Evolutionary conservation across 108 stramenopile genomes (phyloP), one percentile per base, ranked within the genome.

Genomic region (Conticribra weissflogii): DNA sequence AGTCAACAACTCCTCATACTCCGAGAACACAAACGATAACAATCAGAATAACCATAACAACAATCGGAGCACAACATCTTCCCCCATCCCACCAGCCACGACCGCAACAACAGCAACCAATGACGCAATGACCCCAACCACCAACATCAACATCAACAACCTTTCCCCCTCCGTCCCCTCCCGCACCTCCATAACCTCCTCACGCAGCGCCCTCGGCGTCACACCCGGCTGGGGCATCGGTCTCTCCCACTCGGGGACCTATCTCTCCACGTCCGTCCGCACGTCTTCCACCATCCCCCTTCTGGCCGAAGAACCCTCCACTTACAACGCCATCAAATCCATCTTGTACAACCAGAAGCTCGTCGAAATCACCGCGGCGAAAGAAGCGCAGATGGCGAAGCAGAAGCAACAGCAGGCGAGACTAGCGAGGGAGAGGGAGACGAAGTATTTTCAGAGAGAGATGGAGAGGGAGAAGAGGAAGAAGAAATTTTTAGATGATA

Each of bases 291-390:
- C 53, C 2, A 57, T 72, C 19, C 71, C 71, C 14, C 54, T 72
- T 16, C 46, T 72, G 34, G 45, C 51, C 1, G 71, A 72, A 72
- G 71, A 72, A 34, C 62, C 61, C 7, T 52, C 60, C 19, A 72
- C 62, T 29, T 63, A 72, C 18, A 62, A 72, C 48, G 71, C 61
- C 21, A 63, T 72, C 19, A 63, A 46, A 29, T 54, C 60, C 34
- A 63, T 63, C 0, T 36, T 72, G 17, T 34, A 32, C 5, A 55
- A 55, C 31, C 63, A 63, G 71, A 63, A 72, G 24, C 9, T 61
- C 33, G 48, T 12, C 23, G 51, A 60, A 72, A 36, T 33, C 31
- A 25, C 36, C 45, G 12, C 71, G 34, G 31, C 23, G 34, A 18
- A 59, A 41, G 71, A 54, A 31, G 52, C 49, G 29, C 32, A 15